Conservation (phyloP, 140 eudicot genomes). For the Stevia rebaudiana region DNA sequence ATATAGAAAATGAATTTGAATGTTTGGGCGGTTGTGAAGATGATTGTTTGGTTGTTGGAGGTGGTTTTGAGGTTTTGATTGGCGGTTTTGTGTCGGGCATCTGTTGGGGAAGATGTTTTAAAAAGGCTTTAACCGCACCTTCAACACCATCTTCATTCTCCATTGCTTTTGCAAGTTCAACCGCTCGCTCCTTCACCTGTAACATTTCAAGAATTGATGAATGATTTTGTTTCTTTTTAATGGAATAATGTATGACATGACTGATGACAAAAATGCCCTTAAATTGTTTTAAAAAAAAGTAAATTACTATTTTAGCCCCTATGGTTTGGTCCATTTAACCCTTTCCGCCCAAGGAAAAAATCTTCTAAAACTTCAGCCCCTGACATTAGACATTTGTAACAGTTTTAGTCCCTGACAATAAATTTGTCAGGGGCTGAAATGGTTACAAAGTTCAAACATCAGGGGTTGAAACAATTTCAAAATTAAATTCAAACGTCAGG, state of each 20-base stretch:
- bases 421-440: no score
- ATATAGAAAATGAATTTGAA: constrained; percentile 43
- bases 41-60: constrained; percentile 18
- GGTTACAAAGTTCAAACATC: no score
- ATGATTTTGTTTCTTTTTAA: background rate
- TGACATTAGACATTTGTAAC: no score
- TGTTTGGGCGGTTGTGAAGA: constrained; percentile 19
- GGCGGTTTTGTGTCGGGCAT: constrained; percentile 35
- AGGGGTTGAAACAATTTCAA: no score
- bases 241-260: background rate
- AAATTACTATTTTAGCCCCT: no score
- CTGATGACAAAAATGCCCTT: background rate
- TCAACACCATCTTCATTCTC: constrained; percentile 91
- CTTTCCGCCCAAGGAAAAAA: no score
- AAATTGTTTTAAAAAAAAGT: background rate
- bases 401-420: no score
- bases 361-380: no score
- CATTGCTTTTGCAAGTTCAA: constrained; percentile 83
- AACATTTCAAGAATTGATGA: background rate
- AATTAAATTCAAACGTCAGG: no score
- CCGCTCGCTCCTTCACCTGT: constrained; percentile 82
- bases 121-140: constrained; percentile 87
- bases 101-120: constrained; percentile 74
- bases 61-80: constrained; percentile 16
- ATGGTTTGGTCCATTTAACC: no score